Percentiles rank a stretch among this genome's conserved stretches.
Conservation (phyloP, 2,329 filamentous ascomycete genomes). For the Diaporthe batatas region DNA sequence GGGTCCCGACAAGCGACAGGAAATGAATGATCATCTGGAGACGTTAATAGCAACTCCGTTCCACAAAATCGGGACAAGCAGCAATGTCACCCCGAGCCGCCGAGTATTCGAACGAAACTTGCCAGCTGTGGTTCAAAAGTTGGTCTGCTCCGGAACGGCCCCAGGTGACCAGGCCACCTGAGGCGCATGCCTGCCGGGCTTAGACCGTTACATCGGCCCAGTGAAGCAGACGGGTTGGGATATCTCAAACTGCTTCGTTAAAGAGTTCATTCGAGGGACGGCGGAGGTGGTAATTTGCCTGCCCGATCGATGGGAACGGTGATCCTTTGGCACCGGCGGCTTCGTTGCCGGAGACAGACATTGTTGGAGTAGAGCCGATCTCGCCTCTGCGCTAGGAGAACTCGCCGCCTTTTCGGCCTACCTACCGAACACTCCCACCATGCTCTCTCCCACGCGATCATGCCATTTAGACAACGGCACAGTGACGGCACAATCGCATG, state of each 20-base stretch:
- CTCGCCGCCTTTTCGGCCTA: conserved; percentile 32
- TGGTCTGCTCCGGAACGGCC: neutral
- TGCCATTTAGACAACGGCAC: conserved; percentile 32
- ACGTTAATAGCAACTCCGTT: conserved; percentile 24
- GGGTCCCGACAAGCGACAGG: conserved; percentile 29
- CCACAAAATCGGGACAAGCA: conserved; percentile 33
- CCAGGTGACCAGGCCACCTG: conserved; percentile 25
- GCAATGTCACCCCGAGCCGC: conserved; percentile 31
- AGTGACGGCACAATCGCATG: conserved; percentile 24
- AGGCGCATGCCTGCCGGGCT: conserved; percentile 35
- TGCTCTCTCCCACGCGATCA: conserved; percentile 9
- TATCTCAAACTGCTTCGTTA: neutral
- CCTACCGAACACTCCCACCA: conserved; percentile 8
- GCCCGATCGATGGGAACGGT: conserved; percentile 20
- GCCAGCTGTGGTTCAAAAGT: conserved; percentile 11
- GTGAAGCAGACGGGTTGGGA: conserved; percentile 7
- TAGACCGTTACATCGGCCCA: conserved; percentile 28
- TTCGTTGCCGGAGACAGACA: conserved; percentile 19
- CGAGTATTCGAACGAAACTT: conserved; percentile 15
- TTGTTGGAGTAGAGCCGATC: conserved; percentile 32
- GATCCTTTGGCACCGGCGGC: conserved; percentile 25
- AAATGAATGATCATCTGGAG: conserved; percentile 19
- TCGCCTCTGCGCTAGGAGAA: conserved; percentile 27
- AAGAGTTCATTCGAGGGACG: conserved; percentile 12
- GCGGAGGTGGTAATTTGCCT: conserved; percentile 22